phyloP scores from a whole-genome alignment of 23 red algal species.

The Cyanidioschyzon merolae region DNA sequence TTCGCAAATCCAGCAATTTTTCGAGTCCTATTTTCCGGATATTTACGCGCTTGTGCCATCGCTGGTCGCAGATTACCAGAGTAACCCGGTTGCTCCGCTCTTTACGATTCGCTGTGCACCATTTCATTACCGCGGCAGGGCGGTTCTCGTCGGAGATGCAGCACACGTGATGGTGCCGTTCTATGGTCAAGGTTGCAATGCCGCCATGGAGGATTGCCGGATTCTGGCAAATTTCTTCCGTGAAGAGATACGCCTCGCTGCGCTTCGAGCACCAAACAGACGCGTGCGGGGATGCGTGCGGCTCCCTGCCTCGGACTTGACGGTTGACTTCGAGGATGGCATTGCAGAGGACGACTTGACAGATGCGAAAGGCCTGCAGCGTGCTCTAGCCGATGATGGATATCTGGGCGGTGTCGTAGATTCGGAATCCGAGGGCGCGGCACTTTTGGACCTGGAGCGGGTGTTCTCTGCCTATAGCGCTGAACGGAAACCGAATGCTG shows the following conservation, averaged over 20 bases:
- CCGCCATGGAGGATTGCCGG: conserved; percentile 74
- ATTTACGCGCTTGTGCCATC: conserved; percentile 50
- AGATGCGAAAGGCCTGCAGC: background rate
- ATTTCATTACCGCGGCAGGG: conserved; percentile 52
- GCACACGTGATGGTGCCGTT: conserved; percentile 99
- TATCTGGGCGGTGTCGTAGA: background rate
- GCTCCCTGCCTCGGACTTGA: background rate
- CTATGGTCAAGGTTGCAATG: conserved; percentile 97
- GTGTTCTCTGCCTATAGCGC: conserved; percentile 38
- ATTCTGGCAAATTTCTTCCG: conserved; percentile 47
- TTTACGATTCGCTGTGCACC: conserved; percentile 60
- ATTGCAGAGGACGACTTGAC: background rate
- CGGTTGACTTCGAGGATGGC: background rate
- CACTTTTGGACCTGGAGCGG: conserved; percentile 6
- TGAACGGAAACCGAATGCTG: conserved; percentile 39
- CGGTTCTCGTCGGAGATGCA: conserved; percentile 80
- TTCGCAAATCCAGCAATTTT: conserved; percentile 36
- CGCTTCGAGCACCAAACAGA: background rate
- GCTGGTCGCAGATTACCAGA: conserved; percentile 39
- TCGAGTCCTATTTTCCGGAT: conserved; percentile 62
- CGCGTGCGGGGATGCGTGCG: background rate
- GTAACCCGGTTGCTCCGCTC: conserved; percentile 50
- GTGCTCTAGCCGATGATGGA: too few species aligned
- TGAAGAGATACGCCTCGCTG: background rate
- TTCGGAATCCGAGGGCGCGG: background rate